A percentile compares a stretch with the other conserved stretches of the same genome.
Conservation (phyloP, 2,329 filamentous ascomycete genomes). For the Zalaria sp. region DNA sequence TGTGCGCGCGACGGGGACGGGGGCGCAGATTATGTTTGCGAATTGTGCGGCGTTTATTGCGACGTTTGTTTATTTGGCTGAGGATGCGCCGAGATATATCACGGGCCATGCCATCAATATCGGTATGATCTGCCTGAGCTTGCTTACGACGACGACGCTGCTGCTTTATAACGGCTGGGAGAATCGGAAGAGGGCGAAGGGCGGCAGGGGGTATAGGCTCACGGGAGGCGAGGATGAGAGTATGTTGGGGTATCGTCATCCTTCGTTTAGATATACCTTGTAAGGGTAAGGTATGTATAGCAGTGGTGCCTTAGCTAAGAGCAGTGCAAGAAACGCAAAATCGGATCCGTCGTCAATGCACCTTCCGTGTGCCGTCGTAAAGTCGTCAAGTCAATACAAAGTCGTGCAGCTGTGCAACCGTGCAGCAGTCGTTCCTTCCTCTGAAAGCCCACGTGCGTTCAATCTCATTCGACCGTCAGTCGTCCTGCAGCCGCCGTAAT, state of each 20-base stretch:
- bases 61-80: constrained; percentile 24
- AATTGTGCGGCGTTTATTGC: constrained; percentile 25
- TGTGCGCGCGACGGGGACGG: constrained; percentile 21
- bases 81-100: constrained; percentile 23
- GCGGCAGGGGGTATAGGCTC: constrained; percentile 20
- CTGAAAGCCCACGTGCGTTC: too few relatives aligned
- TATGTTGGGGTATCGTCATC: constrained; percentile 24
- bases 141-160: constrained; percentile 13
- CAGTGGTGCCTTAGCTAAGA: background rate
- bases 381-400: too few relatives aligned
- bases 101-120: constrained; percentile 25
- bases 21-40: constrained; percentile 21
- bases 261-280: constrained; percentile 22
- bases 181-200: constrained; percentile 21
- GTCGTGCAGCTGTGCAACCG: too few relatives aligned
- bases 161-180: constrained; percentile 25
- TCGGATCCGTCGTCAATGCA: too few relatives aligned
- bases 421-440: too few relatives aligned
- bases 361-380: too few relatives aligned
- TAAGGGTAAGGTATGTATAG: background rate
- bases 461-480: too few relatives aligned
- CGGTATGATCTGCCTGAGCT: constrained; percentile 19
- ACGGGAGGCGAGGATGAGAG: constrained; percentile 13
- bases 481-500: too few relatives aligned
- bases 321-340: too few relatives aligned